These are phyloP conservation scores for Tolypocladium nubicola DNA, from an alignment of 2,329 filamentous ascomycete genomes.

Conservation along the genomic window DNA sequence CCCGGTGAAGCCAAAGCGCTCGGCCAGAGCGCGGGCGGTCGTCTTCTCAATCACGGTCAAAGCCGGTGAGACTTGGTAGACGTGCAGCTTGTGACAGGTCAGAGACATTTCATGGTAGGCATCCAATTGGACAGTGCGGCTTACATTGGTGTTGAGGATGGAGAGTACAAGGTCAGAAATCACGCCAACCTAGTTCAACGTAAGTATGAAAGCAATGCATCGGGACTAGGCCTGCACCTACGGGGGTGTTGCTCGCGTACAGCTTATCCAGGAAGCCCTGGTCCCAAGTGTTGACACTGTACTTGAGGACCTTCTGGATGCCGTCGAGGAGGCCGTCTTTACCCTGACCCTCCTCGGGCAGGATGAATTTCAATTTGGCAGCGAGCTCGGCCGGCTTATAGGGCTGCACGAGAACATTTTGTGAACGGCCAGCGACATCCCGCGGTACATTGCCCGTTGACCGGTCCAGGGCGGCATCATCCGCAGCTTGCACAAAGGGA, in stretches of 20 bases:
- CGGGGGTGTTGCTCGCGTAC: constrained; percentile 81
- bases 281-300: constrained; percentile 97
- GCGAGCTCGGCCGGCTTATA: constrained; percentile 47
- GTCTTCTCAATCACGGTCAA: constrained; percentile 81
- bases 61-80: constrained; percentile 88
- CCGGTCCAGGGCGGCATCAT: constrained; percentile 46
- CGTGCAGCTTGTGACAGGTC: constrained; percentile 47
- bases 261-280: constrained; percentile 95
- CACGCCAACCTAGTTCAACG: constrained; percentile 55
- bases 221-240: constrained; percentile 22
- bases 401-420: constrained; percentile 54
- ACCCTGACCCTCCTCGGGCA: constrained; percentile 49
- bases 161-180: constrained; percentile 77
- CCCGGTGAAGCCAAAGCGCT: constrained; percentile 65
- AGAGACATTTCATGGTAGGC: background rate
- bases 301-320: constrained; percentile 61
- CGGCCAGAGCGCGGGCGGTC: constrained; percentile 62
- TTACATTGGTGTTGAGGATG: constrained; percentile 79
- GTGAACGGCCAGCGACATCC: constrained; percentile 24
- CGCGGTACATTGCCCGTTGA: constrained; percentile 36
- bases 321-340: constrained; percentile 65
- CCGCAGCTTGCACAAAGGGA: constrained; percentile 60
- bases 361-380: constrained; percentile 44
- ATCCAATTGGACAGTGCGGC: constrained; percentile 6
- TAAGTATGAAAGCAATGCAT: constrained; percentile 3